Percentiles rank a stretch among this genome's conserved stretches.
Conservation (phyloP, 2,329 filamentous ascomycete species). For the Tolypocladium nubicola region DNA sequence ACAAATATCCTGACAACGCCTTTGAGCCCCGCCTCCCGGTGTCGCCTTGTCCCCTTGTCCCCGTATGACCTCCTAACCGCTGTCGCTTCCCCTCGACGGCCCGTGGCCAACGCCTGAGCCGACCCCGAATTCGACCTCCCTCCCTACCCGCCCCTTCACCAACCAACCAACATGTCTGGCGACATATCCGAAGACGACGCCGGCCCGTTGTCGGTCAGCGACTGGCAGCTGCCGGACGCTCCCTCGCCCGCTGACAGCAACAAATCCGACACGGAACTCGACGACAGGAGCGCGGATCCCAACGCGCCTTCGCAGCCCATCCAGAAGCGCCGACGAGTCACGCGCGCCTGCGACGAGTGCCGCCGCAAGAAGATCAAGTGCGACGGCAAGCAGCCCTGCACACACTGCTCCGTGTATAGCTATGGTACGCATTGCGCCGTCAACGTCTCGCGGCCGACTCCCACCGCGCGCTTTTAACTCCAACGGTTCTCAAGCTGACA, state of each 20-base stretch:
- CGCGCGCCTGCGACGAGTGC: slow-evolving; percentile 73
- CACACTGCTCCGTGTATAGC: slow-evolving; percentile 95
- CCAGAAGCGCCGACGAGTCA: slow-evolving; percentile 70
- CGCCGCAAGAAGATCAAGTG: slow-evolving; percentile 82
- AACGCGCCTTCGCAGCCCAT: slow-evolving; percentile 43
- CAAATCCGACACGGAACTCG: slow-evolving; percentile 29
- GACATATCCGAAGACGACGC: slow-evolving; percentile 35
- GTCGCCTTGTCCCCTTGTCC: not conserved
- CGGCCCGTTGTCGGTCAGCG: slow-evolving; percentile 20
- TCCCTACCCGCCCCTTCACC: slow-evolving; percentile 3
- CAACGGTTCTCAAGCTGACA: not conserved
- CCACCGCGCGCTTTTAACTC: not conserved
- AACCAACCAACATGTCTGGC: slow-evolving; percentile 17
- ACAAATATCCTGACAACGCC: not conserved
- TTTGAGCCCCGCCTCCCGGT: not conserved
- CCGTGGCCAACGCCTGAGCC: slow-evolving; percentile 3
- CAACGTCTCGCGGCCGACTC: not conserved
- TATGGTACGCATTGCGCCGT: slow-evolving; percentile 57
- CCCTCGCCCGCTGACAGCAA: slow-evolving; percentile 31
- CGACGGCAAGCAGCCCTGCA: slow-evolving; percentile 79
- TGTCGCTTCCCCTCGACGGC: not conserved
- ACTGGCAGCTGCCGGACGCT: slow-evolving; percentile 24
- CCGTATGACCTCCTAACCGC: slow-evolving; percentile 5
- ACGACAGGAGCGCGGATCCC: slow-evolving; percentile 21
- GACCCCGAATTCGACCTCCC: not conserved